These are phyloP conservation scores for Salmacisia buchloeana DNA, from an alignment of 1,284 basidiomycete species.

Conservation along the genomic window DNA sequence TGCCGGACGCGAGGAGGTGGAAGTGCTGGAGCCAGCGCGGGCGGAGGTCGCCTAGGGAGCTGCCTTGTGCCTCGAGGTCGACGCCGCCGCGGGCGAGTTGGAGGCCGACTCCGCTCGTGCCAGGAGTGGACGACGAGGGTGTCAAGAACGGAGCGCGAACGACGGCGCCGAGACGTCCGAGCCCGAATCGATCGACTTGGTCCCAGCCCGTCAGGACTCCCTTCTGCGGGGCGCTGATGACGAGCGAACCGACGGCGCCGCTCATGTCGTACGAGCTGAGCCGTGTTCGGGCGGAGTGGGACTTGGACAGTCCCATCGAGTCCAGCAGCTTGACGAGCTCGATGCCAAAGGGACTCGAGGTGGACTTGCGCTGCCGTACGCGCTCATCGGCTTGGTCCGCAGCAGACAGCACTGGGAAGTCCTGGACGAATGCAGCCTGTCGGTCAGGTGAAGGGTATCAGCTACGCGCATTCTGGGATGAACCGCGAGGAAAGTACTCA, in stretches of 20 bases:
- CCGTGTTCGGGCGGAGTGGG: constrained; percentile 19
- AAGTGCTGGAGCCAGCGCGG: constrained; percentile 45
- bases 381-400: neutral
- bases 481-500: constrained; percentile 7
- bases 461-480: neutral
- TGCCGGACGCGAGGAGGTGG: constrained; percentile 32
- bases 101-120: constrained; percentile 13
- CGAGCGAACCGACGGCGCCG: constrained; percentile 22
- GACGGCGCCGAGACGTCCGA: constrained; percentile 34
- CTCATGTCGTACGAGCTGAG: constrained; percentile 25
- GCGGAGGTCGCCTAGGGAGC: constrained; percentile 36
- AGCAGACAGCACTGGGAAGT: constrained; percentile 25
- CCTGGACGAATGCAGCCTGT: constrained; percentile 35
- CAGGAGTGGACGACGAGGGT: too few relatives aligned
- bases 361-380: neutral
- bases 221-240: constrained; percentile 33
- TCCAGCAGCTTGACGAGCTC: constrained; percentile 27
- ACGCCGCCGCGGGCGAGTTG: neutral
- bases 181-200: constrained; percentile 31
- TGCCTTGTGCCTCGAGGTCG: constrained; percentile 40
- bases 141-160: constrained; percentile 14
- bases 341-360: constrained; percentile 8
- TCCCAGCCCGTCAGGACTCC: constrained; percentile 28
- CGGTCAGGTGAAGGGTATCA: neutral
- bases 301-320: constrained; percentile 27